Evolutionary conservation across 306 rosid species (phyloP), one percentile per base, ranked within the genome.

Genomic region (Vigna nakashimae): DNA sequence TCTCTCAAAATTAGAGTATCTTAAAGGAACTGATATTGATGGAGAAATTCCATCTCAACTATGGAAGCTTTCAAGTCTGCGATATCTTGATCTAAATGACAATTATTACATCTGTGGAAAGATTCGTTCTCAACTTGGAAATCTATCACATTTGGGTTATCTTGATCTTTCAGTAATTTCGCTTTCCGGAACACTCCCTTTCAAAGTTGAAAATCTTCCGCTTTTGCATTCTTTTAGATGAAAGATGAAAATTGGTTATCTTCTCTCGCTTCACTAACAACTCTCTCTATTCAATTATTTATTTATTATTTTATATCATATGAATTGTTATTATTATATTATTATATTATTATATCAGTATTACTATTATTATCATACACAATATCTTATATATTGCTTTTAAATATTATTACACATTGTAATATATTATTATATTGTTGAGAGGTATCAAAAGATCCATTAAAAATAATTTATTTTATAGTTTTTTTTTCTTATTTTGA

Each of bases 121-220:
- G 9, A 48, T 48, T 6, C 71, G 50, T 42, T 42, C 9, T 59
- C 55, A 66, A 57, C 4, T 81, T 0, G 75, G 62, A n/a, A 38
- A 57, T 18, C 20, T 18, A 18, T 18, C 20, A 18, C 20, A 18
- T 18, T 18, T 18, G 20, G 20, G 20, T 18, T 18, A 18, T 18
- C 20, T 18, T 18, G 20, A 18, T 18, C 20, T 18, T 18, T 18
- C 20, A 18, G 20, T 18, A 18, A 18, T 18, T 18, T 18, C 20
- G 1, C 68, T 80, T 14, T 8, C 0, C 4, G 63, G 63, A 34
- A 5, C 38, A 34, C 38, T 34, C n/a, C 64, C 38, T 58, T 58
- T 58, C 38, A 36, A 58, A 3, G 34, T 24, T 66, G 67, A 74
- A 7, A 65, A 66, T 53, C 74, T 77, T 65, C 32, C 67, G 2